phyloP scores from a whole-genome alignment of 2,329 filamentous ascomycete species.

The Scedosporium apiospermum region DNA sequence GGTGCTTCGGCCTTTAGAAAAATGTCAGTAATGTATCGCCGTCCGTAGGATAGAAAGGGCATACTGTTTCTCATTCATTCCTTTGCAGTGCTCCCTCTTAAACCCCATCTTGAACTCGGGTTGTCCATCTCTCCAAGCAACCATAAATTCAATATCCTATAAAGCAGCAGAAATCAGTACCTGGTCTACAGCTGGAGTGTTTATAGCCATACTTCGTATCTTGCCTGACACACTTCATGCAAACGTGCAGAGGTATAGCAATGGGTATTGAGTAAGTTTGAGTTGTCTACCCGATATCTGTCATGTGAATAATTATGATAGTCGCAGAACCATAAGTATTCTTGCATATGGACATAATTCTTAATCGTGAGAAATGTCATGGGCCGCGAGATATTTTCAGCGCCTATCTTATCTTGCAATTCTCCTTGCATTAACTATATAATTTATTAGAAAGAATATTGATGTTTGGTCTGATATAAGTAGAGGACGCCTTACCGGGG shows the following conservation, averaged over 20 bases:
- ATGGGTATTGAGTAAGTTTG: neutral
- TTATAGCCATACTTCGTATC: neutral
- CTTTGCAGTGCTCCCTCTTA: neutral
- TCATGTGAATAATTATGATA: conserved; percentile 1
- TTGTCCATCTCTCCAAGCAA: neutral
- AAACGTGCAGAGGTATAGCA: neutral
- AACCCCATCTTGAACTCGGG: neutral
- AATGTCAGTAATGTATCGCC: no score
- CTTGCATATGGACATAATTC: neutral
- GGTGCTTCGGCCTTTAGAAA: no score
- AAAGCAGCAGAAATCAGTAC: neutral
- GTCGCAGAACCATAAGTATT: neutral
- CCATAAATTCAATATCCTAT: neutral
- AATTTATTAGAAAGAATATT: no score
- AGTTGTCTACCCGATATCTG: neutral
- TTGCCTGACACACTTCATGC: neutral
- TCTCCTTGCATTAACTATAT: no score
- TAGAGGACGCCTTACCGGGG: no score
- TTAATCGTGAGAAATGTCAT: neutral
- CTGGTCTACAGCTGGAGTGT: neutral
- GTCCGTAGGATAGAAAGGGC: no score
- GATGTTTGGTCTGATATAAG: no score
- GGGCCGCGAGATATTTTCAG: no score
- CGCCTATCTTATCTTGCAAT: no score
- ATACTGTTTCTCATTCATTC: no score